A percentile compares a stretch with the other conserved stretches of the same genome.
Conservation (phyloP, 768 basidiomycete species). For the Podaxis mareebaensis region DNA sequence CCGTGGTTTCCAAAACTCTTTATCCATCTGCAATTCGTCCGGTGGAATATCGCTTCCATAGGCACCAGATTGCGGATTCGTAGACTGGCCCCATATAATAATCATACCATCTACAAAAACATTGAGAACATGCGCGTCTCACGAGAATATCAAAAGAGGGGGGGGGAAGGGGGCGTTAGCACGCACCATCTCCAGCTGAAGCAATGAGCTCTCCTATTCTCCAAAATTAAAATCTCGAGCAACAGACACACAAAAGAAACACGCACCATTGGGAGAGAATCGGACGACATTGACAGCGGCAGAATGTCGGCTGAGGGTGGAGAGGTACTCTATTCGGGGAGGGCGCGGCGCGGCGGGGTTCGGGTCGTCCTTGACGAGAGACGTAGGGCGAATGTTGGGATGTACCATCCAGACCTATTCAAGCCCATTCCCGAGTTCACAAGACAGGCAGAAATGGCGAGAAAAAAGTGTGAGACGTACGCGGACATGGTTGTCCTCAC, state of each 20-base stretch:
- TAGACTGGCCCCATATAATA: constrained; percentile 90
- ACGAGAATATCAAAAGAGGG: not conserved
- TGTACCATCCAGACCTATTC: constrained; percentile 92
- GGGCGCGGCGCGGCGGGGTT: constrained; percentile 36
- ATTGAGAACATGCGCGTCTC: constrained; percentile 18
- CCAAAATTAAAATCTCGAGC: constrained; percentile 1
- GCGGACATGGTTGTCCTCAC: constrained; percentile 96
- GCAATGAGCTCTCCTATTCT: constrained; percentile 83
- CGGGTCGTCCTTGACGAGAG: constrained; percentile 38
- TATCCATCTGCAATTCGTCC: constrained; percentile 86
- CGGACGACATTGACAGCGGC: constrained; percentile 96
- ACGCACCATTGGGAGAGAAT: constrained; percentile 88
- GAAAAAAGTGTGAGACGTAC: constrained; percentile 50
- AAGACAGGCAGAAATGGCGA: constrained; percentile 8
- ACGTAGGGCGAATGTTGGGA: constrained; percentile 80
- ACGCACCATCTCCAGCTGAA: constrained; percentile 94
- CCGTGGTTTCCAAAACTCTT: constrained; percentile 92
- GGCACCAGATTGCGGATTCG: constrained; percentile 63
- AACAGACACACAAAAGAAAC: constrained; percentile 3
- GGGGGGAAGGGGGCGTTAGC: constrained; percentile 10
- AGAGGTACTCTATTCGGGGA: constrained; percentile 94
- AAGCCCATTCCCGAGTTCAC: not conserved
- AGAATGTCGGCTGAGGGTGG: constrained; percentile 90
- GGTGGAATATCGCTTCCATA: constrained; percentile 82
- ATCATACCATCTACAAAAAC: constrained; percentile 84